phyloP scores from a whole-genome alignment of 148 eudicot species.

The Diospyros lotus region DNA sequence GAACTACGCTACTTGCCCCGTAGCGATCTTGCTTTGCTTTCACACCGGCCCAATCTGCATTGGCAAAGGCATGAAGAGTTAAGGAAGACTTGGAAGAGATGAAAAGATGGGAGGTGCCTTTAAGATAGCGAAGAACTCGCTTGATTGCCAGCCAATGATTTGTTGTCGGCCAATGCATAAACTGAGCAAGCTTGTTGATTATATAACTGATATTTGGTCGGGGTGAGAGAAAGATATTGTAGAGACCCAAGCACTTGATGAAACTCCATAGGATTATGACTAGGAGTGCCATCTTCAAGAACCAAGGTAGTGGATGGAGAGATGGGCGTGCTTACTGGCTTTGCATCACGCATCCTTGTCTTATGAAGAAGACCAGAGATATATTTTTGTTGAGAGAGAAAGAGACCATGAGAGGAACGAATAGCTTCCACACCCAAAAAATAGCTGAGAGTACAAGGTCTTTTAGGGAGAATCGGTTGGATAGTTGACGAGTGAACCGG shows the following conservation, averaged over 20 bases:
- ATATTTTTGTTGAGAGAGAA: neutral
- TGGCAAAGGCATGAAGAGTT: neutral
- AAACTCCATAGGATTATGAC: neutral
- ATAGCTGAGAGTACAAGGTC: neutral
- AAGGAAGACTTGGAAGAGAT: neutral
- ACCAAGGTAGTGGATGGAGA: neutral
- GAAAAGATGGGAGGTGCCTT: neutral
- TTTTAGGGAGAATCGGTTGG: neutral
- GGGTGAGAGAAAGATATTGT: neutral
- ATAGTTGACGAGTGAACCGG: neutral
- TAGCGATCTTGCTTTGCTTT: too few relatives aligned
- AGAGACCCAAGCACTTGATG: neutral
- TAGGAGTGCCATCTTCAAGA: neutral
- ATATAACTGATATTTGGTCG: neutral
- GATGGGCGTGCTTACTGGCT: neutral
- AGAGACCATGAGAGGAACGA: neutral
- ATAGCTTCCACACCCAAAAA: neutral
- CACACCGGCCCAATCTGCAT: constrained; percentile 4
- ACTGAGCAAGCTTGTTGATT: constrained; percentile 4
- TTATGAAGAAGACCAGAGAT: neutral
- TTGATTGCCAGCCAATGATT: neutral
- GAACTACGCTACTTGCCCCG: too few relatives aligned
- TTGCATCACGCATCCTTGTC: neutral
- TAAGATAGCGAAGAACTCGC: neutral
- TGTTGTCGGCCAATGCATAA: neutral